Base-by-base conservation (phyloP, 805 yeast species). In the Clavispora fructus region DNA sequence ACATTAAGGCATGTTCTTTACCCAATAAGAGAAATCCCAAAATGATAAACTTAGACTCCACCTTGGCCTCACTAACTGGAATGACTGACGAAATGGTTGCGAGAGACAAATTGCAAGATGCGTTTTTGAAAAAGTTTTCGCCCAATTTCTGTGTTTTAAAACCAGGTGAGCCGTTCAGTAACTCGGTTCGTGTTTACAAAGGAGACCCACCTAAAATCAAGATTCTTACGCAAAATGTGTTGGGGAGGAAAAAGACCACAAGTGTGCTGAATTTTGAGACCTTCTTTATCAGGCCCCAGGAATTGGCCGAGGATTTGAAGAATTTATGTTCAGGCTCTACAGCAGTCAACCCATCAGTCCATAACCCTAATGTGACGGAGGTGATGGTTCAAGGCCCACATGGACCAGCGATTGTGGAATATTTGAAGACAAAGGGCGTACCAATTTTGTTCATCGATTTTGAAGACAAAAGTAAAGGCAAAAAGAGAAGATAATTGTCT, bases 371-470 rank as follows among this genome's bases (percentile, higher is more conserved):
- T 33, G 57, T 76, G 0, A 63, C 73, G 35, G 95, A 87, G 56
- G 89, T 94, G 4, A 75, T 82, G 40, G 95, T 94, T 2, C 98
- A 94, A 67, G 99, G 99, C 0, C 86, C 92, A 2, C 98, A 92
- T 61, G 81, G 82, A 23, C 75, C 79, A 40, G 62, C 75, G 0
- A 79, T 85, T 10, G 67, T 74, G n/a, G 83, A 82, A 2, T 61
- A 83, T 39, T 65, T 91, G 47, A 74, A 68, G 39, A 68, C 67
- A 5, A 69, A 80, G 47, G 95, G 96, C 0, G 65, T 92, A 25
- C 83, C 85, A 23, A 61, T 75, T 4, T 62, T 74, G 14, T 86
- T 85, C 83, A 82, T 92, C 14, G 77, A 75, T 23, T 76, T 79
- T 47, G 82, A 77, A 46, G 86, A 86, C 56, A 84, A 81, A 57